Evolutionary conservation across 192 early-diverging fungal species (phyloP), one percentile per base, ranked within the genome.

Genomic region (Phlyctochytrium planicorne): DNA sequence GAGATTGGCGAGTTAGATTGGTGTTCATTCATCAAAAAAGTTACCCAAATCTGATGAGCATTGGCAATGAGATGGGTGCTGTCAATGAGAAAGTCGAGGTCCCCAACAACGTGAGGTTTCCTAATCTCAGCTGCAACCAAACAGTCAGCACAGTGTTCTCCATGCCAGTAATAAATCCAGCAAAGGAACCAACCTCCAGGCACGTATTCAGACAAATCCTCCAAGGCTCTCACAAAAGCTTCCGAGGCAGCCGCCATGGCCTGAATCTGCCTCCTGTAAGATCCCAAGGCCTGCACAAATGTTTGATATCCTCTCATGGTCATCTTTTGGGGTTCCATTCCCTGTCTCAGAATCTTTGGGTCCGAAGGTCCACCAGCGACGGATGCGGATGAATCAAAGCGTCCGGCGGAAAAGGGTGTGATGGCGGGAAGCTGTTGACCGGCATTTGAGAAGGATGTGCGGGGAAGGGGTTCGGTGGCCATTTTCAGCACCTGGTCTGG

Each of bases 51-150:
- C 56, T 83, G 79, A 52, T 83, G 76, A 0, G 84, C 66, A 62
- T 85, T 85, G 14, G 77, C 72, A 33, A 85, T 67, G 34, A 85
- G 62, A 35, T 81, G 81, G 17, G 81, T 75, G 53, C 65, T 73
- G 67, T 85, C 84, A 34, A 85, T 82, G 23, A 85, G 60, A 63
- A 83, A 83, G 65, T 84, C 78, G 50, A 84, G 72, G 66, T 84
- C 80, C 2, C 68, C 66, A 20, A 83, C 66, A 20, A 75, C 61
- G 33, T 75, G 68, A 29, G 72, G 68, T 34, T 72, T 57, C 14
- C 52, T 52, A 33, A 82, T 69, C 27, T 62, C 34, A 4, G 78
- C 80, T 81, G 60, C 3, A 17, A 65, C 27, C 36, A 64, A 52
- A 25, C 24, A 63, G n/a, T n/a, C 25, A 62, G 20, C n/a, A 30